Conservation (phyloP, 2,329 filamentous ascomycete genomes). For the Aspergillus ibericus region DNA sequence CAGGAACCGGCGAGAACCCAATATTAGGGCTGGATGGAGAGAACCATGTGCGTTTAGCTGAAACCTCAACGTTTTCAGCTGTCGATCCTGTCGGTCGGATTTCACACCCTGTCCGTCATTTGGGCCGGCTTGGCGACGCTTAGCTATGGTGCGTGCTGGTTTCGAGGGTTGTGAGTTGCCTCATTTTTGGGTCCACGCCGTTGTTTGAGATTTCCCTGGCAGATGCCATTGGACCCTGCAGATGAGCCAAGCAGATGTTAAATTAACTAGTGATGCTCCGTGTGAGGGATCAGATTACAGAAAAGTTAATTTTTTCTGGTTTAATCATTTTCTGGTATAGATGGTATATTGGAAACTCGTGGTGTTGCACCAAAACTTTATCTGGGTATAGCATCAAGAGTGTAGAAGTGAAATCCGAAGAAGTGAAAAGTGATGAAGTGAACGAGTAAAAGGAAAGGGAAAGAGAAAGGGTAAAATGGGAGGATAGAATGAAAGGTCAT, state of each 20-base stretch:
- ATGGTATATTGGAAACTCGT: slow-evolving; percentile 3
- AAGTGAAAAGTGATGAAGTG: background rate
- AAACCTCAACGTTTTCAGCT: background rate
- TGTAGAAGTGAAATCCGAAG: background rate
- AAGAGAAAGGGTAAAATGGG: background rate
- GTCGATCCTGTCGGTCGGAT: slow-evolving; percentile 1
- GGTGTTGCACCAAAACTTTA: slow-evolving; percentile 3
- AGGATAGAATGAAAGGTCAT: background rate
- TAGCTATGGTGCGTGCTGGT: background rate
- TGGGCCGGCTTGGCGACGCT: background rate
- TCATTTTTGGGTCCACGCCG: background rate
- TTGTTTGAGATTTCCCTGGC: background rate
- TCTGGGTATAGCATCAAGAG: slow-evolving; percentile 1
- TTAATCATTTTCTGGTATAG: too few species aligned
- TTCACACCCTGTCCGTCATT: background rate
- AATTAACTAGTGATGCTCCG: background rate
- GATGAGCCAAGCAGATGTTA: background rate
- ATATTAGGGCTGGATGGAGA: slow-evolving; percentile 6
- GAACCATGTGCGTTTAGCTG: background rate
- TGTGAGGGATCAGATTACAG: background rate
- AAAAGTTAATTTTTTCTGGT: too few species aligned
- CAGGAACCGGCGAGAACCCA: background rate
- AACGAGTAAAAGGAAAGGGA: background rate
- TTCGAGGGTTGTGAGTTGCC: background rate
- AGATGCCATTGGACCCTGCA: background rate